Evolutionary conservation across 2,329 filamentous ascomycete species (phyloP).

Genomic region (Albifimbria verrucaria): DNA sequence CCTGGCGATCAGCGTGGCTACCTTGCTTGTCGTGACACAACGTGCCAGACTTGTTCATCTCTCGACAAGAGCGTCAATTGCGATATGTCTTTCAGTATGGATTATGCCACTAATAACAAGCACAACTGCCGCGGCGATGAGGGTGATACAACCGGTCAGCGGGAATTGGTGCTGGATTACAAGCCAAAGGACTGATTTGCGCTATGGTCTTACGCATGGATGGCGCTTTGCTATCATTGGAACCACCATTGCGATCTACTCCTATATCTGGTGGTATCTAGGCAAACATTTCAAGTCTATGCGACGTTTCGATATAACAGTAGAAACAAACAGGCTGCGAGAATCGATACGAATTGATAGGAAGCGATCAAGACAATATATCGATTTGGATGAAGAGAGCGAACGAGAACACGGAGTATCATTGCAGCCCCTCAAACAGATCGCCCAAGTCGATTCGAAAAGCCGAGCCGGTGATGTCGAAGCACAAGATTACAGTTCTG

Average conservation of each 20-base stretch:
- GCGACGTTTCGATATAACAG: no score
- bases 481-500: neutral
- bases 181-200: constrained; percentile 29
- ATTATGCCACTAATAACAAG: constrained; percentile 14
- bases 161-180: constrained; percentile 49
- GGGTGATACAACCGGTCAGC: constrained; percentile 27
- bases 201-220: constrained; percentile 41
- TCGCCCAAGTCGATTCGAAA: no score
- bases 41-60: constrained; percentile 9
- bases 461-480: neutral
- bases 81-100: constrained; percentile 16
- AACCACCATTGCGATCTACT: constrained; percentile 36
- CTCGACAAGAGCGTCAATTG: constrained; percentile 9
- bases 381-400: no score
- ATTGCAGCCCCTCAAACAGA: no score
- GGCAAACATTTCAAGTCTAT: constrained; percentile 6
- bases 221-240: constrained; percentile 43
- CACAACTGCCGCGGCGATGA: constrained; percentile 11
- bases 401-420: no score
- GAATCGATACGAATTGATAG: no score
- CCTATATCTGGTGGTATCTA: constrained; percentile 31
- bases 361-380: no score
- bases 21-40: constrained; percentile 25
- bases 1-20: constrained; percentile 41
- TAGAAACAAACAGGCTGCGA: no score